A percentile compares a stretch with the other conserved stretches of the same genome.
Evolutionary conservation across 768 basidiomycete genomes (phyloP).

Genomic region (Leucosporidium scottii): DNA sequence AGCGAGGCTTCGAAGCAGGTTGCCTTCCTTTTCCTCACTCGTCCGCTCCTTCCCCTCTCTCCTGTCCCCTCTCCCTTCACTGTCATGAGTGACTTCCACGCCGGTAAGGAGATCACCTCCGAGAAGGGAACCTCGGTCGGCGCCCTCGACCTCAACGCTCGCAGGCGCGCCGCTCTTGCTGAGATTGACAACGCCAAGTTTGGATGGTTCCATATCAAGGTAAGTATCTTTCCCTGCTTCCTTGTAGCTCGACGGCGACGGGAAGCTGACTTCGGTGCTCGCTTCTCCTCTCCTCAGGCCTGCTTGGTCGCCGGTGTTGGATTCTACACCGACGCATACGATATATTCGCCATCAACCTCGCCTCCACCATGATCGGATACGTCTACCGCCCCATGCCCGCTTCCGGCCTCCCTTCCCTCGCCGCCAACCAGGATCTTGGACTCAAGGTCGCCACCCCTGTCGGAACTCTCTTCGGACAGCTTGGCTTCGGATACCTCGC

Average conservation of each 20-base stretch:
- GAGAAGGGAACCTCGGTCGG: neutral
- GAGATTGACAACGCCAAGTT: slow-evolving; percentile 83
- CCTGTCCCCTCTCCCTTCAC: neutral
- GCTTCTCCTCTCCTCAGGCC: slow-evolving; percentile 23
- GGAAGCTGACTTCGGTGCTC: neutral
- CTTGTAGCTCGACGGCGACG: slow-evolving; percentile 33
- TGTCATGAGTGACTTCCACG: neutral
- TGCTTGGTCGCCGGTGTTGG: slow-evolving; percentile 65
- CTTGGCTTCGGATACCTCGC: slow-evolving; percentile 34
- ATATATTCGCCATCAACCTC: slow-evolving; percentile 85
- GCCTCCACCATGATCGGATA: slow-evolving; percentile 75
- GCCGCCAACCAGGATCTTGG: slow-evolving; percentile 62
- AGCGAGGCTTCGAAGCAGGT: too few relatives aligned
- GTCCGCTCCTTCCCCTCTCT: neutral
- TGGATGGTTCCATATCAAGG: slow-evolving; percentile 80
- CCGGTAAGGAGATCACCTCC: neutral
- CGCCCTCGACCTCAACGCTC: slow-evolving; percentile 44
- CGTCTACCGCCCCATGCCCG: slow-evolving; percentile 54
- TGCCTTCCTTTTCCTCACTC: neutral
- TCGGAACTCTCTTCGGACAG: slow-evolving; percentile 33
- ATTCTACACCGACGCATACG: slow-evolving; percentile 72
- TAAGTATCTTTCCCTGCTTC: neutral
- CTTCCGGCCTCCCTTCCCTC: slow-evolving; percentile 43
- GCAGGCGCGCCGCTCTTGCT: slow-evolving; percentile 68
- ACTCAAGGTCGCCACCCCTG: slow-evolving; percentile 34